Evolutionary conservation across 2,329 filamentous ascomycete species (phyloP).

Genomic region (Cladosporium sp.): DNA sequence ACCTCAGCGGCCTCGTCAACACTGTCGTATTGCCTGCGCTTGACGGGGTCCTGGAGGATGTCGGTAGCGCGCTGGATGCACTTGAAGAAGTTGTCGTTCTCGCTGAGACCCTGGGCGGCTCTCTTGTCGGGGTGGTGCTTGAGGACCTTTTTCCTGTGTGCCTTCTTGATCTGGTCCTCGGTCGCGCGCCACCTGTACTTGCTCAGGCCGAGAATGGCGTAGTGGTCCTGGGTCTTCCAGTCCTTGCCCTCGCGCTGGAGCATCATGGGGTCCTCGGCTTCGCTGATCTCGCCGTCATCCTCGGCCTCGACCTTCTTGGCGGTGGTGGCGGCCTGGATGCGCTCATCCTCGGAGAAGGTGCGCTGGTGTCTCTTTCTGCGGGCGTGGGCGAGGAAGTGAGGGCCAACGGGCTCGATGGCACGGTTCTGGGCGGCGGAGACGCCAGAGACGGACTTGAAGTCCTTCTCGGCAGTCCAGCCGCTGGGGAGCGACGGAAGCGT

Average conservation of each 20-base stretch:
- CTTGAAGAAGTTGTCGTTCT: slow-evolving; percentile 99
- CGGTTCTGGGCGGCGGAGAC: slow-evolving; percentile 76
- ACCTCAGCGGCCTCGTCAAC: slow-evolving; percentile 93
- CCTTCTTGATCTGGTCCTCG: slow-evolving; percentile 97
- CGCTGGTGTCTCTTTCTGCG: slow-evolving; percentile 85
- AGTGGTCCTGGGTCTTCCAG: slow-evolving; percentile 99
- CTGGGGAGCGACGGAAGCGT: slow-evolving; percentile 71
- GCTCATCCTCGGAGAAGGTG: slow-evolving; percentile 97
- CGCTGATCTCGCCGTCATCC: slow-evolving; percentile 85
- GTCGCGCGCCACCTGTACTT: slow-evolving; percentile 91
- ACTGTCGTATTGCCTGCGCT: slow-evolving; percentile 92
- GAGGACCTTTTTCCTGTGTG: slow-evolving; percentile 98
- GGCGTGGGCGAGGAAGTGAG: slow-evolving; percentile 96
- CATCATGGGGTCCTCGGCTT: slow-evolving; percentile 89
- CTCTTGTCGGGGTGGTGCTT: slow-evolving; percentile 99
- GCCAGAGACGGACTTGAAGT: slow-evolving; percentile 79
- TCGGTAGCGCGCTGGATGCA: slow-evolving; percentile 99
- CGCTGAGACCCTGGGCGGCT: slow-evolving; percentile 77
- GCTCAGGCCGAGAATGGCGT: slow-evolving; percentile 87
- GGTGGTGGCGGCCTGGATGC: slow-evolving; percentile 89
- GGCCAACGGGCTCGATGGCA: slow-evolving; percentile 91
- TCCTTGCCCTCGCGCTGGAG: slow-evolving; percentile 93
- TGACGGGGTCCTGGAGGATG: slow-evolving; percentile 83
- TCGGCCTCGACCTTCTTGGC: slow-evolving; percentile 96
- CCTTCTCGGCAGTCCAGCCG: slow-evolving; percentile 82